phyloP scores from a whole-genome alignment of 1,139 yeast species.

The Taphrina flavorubra region DNA sequence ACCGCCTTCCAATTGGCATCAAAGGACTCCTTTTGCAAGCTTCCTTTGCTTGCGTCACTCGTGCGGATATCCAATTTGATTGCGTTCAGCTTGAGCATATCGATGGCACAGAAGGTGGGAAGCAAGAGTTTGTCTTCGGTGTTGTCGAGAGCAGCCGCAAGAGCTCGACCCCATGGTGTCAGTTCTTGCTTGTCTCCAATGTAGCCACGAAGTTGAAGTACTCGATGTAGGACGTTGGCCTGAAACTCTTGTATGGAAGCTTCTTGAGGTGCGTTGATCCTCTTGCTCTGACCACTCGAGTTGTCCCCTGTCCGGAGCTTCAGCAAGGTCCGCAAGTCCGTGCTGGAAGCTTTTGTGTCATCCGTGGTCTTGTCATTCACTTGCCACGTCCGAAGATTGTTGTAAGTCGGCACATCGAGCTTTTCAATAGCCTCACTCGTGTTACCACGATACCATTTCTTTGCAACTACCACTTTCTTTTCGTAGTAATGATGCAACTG shows the following conservation, averaged over 20 bases:
- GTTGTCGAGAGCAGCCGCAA: conserved; percentile 50
- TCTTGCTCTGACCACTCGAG: neutral
- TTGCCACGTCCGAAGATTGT: conserved; percentile 54
- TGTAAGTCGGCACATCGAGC: conserved; percentile 52
- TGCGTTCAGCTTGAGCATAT: conserved; percentile 49
- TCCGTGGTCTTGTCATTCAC: conserved; percentile 44
- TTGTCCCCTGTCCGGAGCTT: conserved; percentile 48
- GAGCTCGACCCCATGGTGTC: conserved; percentile 63
- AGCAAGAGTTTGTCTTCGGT: conserved; percentile 48
- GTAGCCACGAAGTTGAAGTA: conserved; percentile 63
- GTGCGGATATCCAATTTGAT: conserved; percentile 41
- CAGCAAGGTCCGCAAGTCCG: conserved; percentile 44
- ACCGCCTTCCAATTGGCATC: conserved; percentile 56
- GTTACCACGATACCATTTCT: conserved; percentile 28
- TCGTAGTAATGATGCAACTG: conserved; percentile 85
- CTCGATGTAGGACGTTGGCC: conserved; percentile 65
- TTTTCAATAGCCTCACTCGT: conserved; percentile 30
- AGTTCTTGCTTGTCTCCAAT: conserved; percentile 57
- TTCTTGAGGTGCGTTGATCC: conserved; percentile 48
- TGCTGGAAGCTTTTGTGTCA: neutral
- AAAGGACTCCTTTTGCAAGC: conserved; percentile 50
- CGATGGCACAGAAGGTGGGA: conserved; percentile 46
- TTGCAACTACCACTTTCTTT: conserved; percentile 50
- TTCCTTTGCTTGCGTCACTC: conserved; percentile 50
- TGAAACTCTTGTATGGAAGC: conserved; percentile 61